Percentiles rank a stretch among this genome's conserved stretches.
Conservation (phyloP, 2,329 filamentous ascomycete genomes). For the Aspergillus latus region DNA sequence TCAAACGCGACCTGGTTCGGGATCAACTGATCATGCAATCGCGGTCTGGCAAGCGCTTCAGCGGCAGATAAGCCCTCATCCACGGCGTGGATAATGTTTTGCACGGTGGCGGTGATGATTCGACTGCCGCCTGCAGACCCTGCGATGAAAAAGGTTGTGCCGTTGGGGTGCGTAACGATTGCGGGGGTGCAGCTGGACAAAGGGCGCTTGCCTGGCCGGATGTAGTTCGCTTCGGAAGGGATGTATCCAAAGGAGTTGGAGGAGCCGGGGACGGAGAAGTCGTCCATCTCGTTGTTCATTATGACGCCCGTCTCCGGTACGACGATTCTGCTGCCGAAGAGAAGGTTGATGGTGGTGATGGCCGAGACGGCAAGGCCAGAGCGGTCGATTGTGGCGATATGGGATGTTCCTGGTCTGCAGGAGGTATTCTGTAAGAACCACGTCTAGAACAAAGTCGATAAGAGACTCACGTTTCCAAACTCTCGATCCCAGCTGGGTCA, state of each 20-base stretch:
- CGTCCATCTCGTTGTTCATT: conserved; percentile 64
- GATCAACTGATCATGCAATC: conserved; percentile 79
- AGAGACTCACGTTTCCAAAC: conserved; percentile 56
- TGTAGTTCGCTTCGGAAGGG: conserved; percentile 76
- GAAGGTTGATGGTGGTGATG: conserved; percentile 83
- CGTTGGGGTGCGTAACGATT: conserved; percentile 68
- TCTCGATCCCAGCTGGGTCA: conserved; percentile 65
- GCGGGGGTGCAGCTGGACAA: conserved; percentile 79
- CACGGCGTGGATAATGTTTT: conserved; percentile 70
- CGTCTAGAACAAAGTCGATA: neutral
- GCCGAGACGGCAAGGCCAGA: conserved; percentile 74
- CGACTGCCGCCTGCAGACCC: conserved; percentile 78
- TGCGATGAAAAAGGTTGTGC: conserved; percentile 65
- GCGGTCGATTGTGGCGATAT: conserved; percentile 64
- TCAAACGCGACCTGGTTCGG: conserved; percentile 71
- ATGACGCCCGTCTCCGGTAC: conserved; percentile 81
- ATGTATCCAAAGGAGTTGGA: conserved; percentile 83
- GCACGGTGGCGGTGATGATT: conserved; percentile 78
- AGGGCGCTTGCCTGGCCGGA: conserved; percentile 76
- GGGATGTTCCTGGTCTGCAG: conserved; percentile 52
- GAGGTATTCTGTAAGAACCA: neutral
- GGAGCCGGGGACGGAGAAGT: conserved; percentile 79
- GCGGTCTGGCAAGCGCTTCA: conserved; percentile 63
- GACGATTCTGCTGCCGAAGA: conserved; percentile 78
- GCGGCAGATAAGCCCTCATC: conserved; percentile 62